These are phyloP conservation scores for Cerioporus squamosus DNA, from an alignment of 1,284 basidiomycete genomes.

Conservation along the genomic window DNA sequence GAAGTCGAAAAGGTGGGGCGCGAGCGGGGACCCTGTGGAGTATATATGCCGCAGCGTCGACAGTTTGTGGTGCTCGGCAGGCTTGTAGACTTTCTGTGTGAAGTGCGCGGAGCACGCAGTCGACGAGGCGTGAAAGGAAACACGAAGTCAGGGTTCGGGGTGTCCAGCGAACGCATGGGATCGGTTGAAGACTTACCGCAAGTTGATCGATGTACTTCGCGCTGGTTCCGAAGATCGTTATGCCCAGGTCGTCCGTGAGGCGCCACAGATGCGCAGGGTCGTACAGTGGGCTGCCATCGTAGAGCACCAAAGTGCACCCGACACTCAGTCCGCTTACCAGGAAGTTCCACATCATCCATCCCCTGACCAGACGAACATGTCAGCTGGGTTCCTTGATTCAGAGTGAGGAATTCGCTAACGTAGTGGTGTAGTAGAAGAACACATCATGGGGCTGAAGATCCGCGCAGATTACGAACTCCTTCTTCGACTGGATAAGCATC, in stretches of 20 bases:
- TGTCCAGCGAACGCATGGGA: slow-evolving; percentile 23
- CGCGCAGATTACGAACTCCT: slow-evolving; percentile 81
- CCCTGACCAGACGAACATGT: slow-evolving; percentile 42
- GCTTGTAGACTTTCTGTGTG: slow-evolving; percentile 64
- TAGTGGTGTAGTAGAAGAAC: slow-evolving; percentile 89
- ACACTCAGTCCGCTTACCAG: slow-evolving; percentile 72
- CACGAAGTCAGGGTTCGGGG: slow-evolving; percentile 3
- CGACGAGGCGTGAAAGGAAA: slow-evolving; percentile 5
- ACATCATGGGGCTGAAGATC: slow-evolving; percentile 74
- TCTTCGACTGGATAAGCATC: slow-evolving; percentile 84
- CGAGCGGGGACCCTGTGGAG: slow-evolving; percentile 84
- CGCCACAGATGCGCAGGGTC: slow-evolving; percentile 76
- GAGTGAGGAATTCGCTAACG: slow-evolving; percentile 51
- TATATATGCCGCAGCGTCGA: slow-evolving; percentile 75
- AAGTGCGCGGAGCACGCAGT: slow-evolving; percentile 11
- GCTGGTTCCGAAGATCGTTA: slow-evolving; percentile 85
- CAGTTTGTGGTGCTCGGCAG: slow-evolving; percentile 67
- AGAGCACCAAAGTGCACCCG: slow-evolving; percentile 78
- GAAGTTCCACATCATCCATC: slow-evolving; percentile 91
- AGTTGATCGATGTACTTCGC: slow-evolving; percentile 83
- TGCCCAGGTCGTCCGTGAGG: slow-evolving; percentile 71
- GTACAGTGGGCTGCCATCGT: slow-evolving; percentile 84
- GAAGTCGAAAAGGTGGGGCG: slow-evolving; percentile 78
- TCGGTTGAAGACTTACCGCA: slow-evolving; percentile 49
- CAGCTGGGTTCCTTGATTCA: slow-evolving; percentile 6